Percentiles rank a stretch among this genome's conserved stretches.
Conservation (phyloP, 2,329 filamentous ascomycete genomes). For the Dactylellina parvicollis region DNA sequence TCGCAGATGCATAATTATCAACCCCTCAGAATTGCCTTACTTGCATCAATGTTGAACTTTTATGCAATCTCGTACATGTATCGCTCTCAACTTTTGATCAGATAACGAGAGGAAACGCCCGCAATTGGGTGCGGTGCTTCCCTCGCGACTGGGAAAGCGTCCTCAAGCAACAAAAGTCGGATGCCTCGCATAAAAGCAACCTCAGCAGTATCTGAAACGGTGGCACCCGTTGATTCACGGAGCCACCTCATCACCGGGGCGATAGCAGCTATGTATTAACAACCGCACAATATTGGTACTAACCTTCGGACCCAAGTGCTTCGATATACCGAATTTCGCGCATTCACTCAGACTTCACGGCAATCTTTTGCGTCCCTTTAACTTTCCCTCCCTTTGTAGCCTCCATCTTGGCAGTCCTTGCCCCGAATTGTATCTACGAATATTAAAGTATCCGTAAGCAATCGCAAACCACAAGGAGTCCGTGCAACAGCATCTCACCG, state of each 20-base stretch:
- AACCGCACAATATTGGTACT: constrained; percentile 17
- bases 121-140: constrained; percentile 36
- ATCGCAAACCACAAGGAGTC: constrained; percentile 8
- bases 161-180: constrained; percentile 44
- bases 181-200: constrained; percentile 52
- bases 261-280: neutral
- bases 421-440: constrained; percentile 72
- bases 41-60: constrained; percentile 41
- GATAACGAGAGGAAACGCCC: constrained; percentile 29
- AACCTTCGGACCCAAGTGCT: constrained; percentile 9
- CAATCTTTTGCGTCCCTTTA: constrained; percentile 56
- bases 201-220: constrained; percentile 54
- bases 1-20: neutral
- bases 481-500: constrained; percentile 65
- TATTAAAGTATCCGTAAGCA: constrained; percentile 53
- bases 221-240: constrained; percentile 27
- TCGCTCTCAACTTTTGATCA: constrained; percentile 34
- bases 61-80: constrained; percentile 28
- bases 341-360: constrained; percentile 5
- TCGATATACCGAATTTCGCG: constrained; percentile 11
- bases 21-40: constrained; percentile 54
- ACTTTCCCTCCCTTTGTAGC: constrained; percentile 58
- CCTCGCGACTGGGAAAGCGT: constrained; percentile 15
- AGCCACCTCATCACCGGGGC: constrained; percentile 49
- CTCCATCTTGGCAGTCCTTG: constrained; percentile 85